phyloP scores from a whole-genome alignment of 2,329 filamentous ascomycete species.

The Emmonsia crescens region DNA sequence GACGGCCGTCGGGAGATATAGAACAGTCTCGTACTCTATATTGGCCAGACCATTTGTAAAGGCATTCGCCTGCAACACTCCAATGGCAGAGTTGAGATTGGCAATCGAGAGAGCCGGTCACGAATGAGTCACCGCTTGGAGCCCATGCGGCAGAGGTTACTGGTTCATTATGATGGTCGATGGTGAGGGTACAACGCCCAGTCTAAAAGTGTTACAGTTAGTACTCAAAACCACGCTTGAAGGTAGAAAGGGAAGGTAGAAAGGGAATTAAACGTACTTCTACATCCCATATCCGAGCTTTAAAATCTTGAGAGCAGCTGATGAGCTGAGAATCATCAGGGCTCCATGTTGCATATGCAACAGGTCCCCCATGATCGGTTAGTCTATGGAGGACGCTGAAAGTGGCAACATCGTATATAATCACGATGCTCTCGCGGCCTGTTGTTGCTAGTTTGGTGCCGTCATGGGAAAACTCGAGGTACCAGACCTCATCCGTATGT shows the following conservation, averaged over 20 bases:
- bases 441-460: conserved; percentile 73
- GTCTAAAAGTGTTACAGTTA: conserved; percentile 36
- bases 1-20: conserved; percentile 68
- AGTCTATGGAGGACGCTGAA: conserved; percentile 57
- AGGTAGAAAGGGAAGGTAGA: background rate
- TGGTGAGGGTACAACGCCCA: conserved; percentile 51
- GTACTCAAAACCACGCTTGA: background rate
- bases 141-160: conserved; percentile 89
- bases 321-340: conserved; percentile 80
- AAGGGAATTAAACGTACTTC: conserved; percentile 40
- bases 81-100: conserved; percentile 59
- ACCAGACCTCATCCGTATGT: conserved; percentile 80
- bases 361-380: conserved; percentile 55
- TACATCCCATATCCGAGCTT: conserved; percentile 65
- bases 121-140: conserved; percentile 62
- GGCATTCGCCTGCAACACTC: conserved; percentile 50
- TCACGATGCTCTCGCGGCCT: conserved; percentile 61
- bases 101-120: conserved; percentile 66
- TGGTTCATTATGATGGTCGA: conserved; percentile 66
- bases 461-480: conserved; percentile 79
- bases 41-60: conserved; percentile 56
- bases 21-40: conserved; percentile 75
- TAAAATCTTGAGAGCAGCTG: conserved; percentile 66
- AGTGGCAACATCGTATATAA: conserved; percentile 68
- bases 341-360: conserved; percentile 81